Percentiles rank a stretch among this genome's conserved stretches.
phyloP scores from a whole-genome alignment of 352 stramenopile species.

The Globisporangium cystogenes region DNA sequence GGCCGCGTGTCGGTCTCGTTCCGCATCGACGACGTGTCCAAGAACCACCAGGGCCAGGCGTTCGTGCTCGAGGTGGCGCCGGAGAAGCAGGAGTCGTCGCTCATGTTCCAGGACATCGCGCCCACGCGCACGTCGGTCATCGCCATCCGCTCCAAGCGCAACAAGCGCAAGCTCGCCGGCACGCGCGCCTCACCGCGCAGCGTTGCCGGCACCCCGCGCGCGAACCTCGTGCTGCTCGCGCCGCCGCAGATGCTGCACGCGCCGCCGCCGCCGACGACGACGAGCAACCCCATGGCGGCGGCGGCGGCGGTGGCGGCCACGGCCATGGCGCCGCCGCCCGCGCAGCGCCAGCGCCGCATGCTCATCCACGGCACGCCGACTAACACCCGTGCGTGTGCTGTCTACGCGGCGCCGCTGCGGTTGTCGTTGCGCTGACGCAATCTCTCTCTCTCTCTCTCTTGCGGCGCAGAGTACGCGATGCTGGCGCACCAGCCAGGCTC shows the following conservation, averaged over 20 bases:
- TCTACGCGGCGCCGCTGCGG: too few species aligned
- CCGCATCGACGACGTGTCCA: conserved; percentile 95
- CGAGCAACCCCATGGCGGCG: neutral
- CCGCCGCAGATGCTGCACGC: conserved; percentile 8
- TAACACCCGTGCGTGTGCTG: conserved; percentile 12
- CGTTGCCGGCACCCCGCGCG: conserved; percentile 27
- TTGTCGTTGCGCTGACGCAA: too few species aligned
- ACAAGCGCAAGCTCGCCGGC: conserved; percentile 80
- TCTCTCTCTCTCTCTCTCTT: too few species aligned
- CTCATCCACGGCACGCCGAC: conserved; percentile 11
- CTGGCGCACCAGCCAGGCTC: conserved; percentile 8
- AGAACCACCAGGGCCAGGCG: conserved; percentile 96
- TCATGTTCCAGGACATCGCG: conserved; percentile 89
- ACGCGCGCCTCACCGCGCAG: conserved; percentile 34
- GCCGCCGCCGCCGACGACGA: conserved; percentile 15
- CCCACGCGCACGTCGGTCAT: conserved; percentile 85
- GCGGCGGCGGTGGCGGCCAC: neutral
- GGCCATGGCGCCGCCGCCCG: conserved; percentile 3
- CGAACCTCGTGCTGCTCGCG: conserved; percentile 27
- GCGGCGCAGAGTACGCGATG: conserved; percentile 8
- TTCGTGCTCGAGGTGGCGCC: conserved; percentile 90
- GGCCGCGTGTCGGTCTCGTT: conserved; percentile 88
- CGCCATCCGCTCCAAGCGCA: conserved; percentile 93
- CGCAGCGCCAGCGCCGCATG: conserved; percentile 16
- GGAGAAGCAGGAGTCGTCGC: conserved; percentile 74